phyloP scores from a whole-genome alignment of 2,329 filamentous ascomycete genomes.

The Clonostachys chloroleuca region DNA sequence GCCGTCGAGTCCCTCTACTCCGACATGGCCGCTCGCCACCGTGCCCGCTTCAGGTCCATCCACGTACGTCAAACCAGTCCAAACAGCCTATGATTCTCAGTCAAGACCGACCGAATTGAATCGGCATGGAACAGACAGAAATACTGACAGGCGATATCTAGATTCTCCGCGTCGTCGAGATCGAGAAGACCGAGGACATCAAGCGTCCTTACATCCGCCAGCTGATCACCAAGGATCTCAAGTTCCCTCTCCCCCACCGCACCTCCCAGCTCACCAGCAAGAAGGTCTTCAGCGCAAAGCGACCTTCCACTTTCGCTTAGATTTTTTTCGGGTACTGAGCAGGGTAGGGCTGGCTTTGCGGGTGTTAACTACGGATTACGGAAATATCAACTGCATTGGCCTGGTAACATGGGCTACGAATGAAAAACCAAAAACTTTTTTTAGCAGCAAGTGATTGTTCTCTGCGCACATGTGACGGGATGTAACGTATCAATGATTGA shows the following conservation, averaged over 20 bases:
- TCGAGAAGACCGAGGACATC: slow-evolving; percentile 91
- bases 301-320: slow-evolving; percentile 98
- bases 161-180: slow-evolving; percentile 97
- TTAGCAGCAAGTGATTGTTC: slow-evolving; percentile 3
- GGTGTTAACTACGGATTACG: slow-evolving; percentile 59
- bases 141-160: slow-evolving; percentile 27
- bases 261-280: slow-evolving; percentile 75
- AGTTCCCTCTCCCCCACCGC: slow-evolving; percentile 98
- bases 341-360: slow-evolving; percentile 49
- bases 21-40: slow-evolving; percentile 99
- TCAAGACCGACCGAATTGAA: background rate
- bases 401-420: slow-evolving; percentile 43
- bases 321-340: slow-evolving; percentile 47
- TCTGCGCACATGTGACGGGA: too few species aligned
- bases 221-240: slow-evolving; percentile 89
- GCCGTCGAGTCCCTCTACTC: slow-evolving; percentile 97
- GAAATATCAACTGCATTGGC: slow-evolving; percentile 56
- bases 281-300: slow-evolving; percentile 90
- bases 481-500: background rate
- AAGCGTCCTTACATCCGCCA: slow-evolving; percentile 99
- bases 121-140: background rate
- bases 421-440: slow-evolving; percentile 27
- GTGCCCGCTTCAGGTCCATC: slow-evolving; percentile 92
- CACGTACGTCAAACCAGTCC: slow-evolving; percentile 65
- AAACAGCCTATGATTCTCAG: too few species aligned